Evolutionary conservation across 2,329 filamentous ascomycete genomes (phyloP).

Genomic region (Helminthosporium solani): DNA sequence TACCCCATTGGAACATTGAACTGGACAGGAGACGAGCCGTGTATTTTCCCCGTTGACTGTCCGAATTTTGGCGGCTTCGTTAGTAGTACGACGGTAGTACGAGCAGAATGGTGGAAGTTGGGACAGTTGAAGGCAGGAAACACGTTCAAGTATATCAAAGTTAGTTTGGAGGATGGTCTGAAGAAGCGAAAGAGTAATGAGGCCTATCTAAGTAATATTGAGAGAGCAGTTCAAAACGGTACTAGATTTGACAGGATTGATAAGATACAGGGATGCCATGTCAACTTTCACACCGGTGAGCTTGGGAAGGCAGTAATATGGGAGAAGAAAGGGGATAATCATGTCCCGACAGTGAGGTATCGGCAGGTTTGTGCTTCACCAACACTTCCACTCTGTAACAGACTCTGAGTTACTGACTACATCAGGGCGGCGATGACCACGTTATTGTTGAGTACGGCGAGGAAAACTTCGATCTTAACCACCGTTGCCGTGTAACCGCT

Average conservation of each 20-base stretch:
- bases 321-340: constrained; percentile 23
- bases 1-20: constrained; percentile 61
- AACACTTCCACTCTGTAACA: no score
- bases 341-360: constrained; percentile 29
- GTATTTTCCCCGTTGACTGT: constrained; percentile 60
- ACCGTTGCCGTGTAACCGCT: constrained; percentile 57
- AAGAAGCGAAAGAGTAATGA: constrained; percentile 47
- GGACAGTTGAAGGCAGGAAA: constrained; percentile 63
- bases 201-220: constrained; percentile 48
- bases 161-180: constrained; percentile 56
- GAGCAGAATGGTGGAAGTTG: constrained; percentile 61
- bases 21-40: constrained; percentile 62
- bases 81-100: constrained; percentile 56
- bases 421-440: constrained; percentile 47
- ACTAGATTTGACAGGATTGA: constrained; percentile 22
- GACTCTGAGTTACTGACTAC: no score
- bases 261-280: constrained; percentile 27
- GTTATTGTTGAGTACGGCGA: constrained; percentile 60
- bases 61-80: constrained; percentile 64
- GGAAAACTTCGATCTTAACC: constrained; percentile 58
- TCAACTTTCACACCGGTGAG: constrained; percentile 26
- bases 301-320: constrained; percentile 33
- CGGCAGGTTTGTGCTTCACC: constrained; percentile 10
- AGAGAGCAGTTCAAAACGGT: constrained; percentile 37
- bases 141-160: constrained; percentile 52